phyloP scores from a whole-genome alignment of 2,329 filamentous ascomycete species.

The Massarina eburnea region DNA sequence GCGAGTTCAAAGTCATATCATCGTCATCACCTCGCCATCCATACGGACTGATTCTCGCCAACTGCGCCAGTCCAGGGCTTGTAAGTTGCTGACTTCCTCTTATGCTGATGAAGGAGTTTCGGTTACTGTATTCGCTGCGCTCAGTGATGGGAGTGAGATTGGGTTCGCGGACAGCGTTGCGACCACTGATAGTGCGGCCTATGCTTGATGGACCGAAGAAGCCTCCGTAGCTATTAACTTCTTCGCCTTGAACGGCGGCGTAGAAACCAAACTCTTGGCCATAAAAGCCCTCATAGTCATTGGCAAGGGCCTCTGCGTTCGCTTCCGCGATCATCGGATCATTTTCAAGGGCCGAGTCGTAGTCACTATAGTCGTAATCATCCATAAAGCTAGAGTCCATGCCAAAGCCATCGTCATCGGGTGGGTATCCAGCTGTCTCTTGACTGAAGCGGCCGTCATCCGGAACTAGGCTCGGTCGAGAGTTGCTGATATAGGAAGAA shows the following conservation, averaged over 20 bases:
- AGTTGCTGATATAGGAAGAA: conserved; percentile 32
- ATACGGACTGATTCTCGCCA: conserved; percentile 62
- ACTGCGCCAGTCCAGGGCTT: conserved; percentile 75
- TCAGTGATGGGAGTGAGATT: conserved; percentile 96
- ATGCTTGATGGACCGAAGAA: conserved; percentile 80
- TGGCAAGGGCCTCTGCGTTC: conserved; percentile 89
- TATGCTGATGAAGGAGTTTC: conserved; percentile 84
- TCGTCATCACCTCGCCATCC: conserved; percentile 56
- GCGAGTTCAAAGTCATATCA: conserved; percentile 72
- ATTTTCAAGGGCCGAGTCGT: conserved; percentile 56
- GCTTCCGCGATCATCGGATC: conserved; percentile 92
- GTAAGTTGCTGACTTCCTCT: conserved; percentile 56
- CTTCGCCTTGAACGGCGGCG: conserved; percentile 57
- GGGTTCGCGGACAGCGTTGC: conserved; percentile 67
- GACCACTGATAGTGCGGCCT: conserved; percentile 70
- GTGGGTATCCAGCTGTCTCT: conserved; percentile 43
- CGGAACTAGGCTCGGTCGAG: conserved; percentile 49
- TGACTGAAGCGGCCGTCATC: conserved; percentile 55
- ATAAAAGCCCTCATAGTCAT: conserved; percentile 92
- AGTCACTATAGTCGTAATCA: conserved; percentile 61
- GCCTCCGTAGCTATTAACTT: conserved; percentile 75
- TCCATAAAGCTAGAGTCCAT: conserved; percentile 43
- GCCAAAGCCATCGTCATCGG: conserved; percentile 36
- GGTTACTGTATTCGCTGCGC: conserved; percentile 90
- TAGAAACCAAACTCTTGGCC: conserved; percentile 98